Percentiles rank a stretch among this genome's conserved stretches.
Evolutionary conservation across 768 basidiomycete genomes (phyloP).

Genomic region (Ephemerocybe angulata): DNA sequence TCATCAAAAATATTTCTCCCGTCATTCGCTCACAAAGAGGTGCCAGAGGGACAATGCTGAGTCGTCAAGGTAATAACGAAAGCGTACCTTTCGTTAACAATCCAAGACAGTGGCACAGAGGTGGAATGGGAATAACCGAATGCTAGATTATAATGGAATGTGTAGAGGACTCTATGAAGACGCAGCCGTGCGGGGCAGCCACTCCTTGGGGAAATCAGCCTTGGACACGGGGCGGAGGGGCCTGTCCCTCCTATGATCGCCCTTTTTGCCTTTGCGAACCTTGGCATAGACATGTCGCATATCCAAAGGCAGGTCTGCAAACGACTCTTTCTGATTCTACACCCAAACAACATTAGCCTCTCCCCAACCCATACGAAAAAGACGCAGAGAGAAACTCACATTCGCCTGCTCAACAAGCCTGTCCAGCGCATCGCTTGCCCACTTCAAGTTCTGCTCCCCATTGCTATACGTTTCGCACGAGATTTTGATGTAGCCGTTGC

Average conservation of each 20-base stretch:
- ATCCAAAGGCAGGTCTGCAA: conserved; percentile 75
- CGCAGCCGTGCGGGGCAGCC: conserved; percentile 50
- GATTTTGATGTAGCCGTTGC: conserved; percentile 86
- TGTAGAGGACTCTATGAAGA: neutral
- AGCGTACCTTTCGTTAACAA: too few relatives aligned
- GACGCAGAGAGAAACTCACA: conserved; percentile 46
- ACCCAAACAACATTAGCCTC: conserved; percentile 10
- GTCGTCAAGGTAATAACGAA: too few relatives aligned
- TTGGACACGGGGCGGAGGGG: conserved; percentile 58
- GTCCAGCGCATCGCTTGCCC: conserved; percentile 86
- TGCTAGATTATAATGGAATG: neutral
- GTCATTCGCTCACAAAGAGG: too few relatives aligned
- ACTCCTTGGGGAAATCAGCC: conserved; percentile 80
- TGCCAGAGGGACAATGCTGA: too few relatives aligned
- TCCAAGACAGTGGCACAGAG: neutral
- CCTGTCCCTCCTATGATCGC: conserved; percentile 60
- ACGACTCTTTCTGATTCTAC: conserved; percentile 42
- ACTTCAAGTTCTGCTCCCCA: conserved; percentile 87
- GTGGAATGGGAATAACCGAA: too few relatives aligned
- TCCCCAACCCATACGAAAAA: conserved; percentile 1
- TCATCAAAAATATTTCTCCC: too few relatives aligned
- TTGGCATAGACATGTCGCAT: conserved; percentile 74
- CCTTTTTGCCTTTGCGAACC: conserved; percentile 66
- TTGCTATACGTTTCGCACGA: conserved; percentile 84
- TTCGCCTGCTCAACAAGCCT: conserved; percentile 77